These are phyloP conservation scores for Mycena alexandri DNA, from an alignment of 768 basidiomycete species.

Conservation along the genomic window DNA sequence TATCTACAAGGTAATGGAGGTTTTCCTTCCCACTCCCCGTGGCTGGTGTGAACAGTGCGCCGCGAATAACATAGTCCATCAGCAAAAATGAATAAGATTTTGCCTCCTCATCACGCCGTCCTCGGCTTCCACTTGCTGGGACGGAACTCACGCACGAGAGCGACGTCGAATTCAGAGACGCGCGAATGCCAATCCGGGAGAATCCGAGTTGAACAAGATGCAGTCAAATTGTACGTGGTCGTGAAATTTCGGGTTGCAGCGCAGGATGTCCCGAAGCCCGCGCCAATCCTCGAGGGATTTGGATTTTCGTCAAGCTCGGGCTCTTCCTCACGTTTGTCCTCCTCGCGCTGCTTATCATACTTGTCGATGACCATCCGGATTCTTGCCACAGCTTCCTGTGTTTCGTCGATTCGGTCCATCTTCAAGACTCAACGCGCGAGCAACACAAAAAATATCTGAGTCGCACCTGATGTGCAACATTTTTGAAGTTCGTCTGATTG, in stretches of 20 bases:
- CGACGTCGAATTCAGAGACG: conserved; percentile 40
- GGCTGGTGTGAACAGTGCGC: neutral
- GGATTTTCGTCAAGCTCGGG: conserved; percentile 4
- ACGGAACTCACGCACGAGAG: conserved; percentile 25
- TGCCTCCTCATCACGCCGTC: conserved; percentile 37
- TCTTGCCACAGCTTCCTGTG: conserved; percentile 44
- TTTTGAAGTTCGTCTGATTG: conserved; percentile 45
- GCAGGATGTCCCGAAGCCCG: neutral
- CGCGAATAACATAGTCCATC: conserved; percentile 39
- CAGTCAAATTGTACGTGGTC: neutral
- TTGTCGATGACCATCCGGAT: conserved; percentile 45
- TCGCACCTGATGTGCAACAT: conserved; percentile 47
- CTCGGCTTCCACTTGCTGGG: conserved; percentile 28
- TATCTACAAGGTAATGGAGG: neutral
- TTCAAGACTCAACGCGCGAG: conserved; percentile 40
- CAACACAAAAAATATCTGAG: too few relatives aligned
- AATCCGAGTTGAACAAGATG: conserved; percentile 20
- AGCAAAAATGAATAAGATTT: conserved; percentile 30
- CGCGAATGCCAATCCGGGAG: conserved; percentile 32
- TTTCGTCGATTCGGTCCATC: conserved; percentile 45
- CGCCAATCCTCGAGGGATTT: neutral
- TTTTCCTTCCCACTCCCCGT: neutral
- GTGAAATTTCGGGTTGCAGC: neutral
- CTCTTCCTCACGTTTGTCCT: neutral
- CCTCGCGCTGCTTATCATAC: conserved; percentile 30